phyloP scores from a whole-genome alignment of 768 basidiomycete species.

The Calocera viscosa region DNA sequence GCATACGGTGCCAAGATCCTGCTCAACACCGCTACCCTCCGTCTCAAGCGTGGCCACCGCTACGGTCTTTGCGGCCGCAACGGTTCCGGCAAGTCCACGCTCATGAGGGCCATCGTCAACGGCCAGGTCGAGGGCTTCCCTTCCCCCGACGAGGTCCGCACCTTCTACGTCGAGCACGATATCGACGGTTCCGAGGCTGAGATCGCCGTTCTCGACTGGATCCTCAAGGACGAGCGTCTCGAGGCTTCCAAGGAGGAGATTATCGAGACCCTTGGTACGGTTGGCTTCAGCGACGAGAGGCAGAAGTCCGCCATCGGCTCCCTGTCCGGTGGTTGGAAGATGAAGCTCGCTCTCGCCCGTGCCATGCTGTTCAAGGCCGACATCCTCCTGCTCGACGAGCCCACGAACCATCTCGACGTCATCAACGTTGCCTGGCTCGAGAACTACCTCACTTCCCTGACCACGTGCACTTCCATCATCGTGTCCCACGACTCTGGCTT shows the following conservation, averaged over 20 bases:
- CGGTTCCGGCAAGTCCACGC: slow-evolving; percentile 74
- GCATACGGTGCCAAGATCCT: slow-evolving; percentile 98
- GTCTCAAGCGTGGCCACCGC: slow-evolving; percentile 96
- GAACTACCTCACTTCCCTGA: slow-evolving; percentile 77
- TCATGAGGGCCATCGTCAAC: slow-evolving; percentile 30
- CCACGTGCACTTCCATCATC: slow-evolving; percentile 90
- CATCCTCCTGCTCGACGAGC: slow-evolving; percentile 91
- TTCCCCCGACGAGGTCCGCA: slow-evolving; percentile 90
- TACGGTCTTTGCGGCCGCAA: slow-evolving; percentile 98
- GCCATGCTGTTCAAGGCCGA: slow-evolving; percentile 98
- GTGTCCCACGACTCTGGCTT: slow-evolving; percentile 96
- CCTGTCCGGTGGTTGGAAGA: slow-evolving; percentile 98
- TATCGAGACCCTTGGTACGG: slow-evolving; percentile 69
- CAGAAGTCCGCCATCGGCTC: slow-evolving; percentile 77
- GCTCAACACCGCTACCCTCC: slow-evolving; percentile 89
- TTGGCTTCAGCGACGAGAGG: slow-evolving; percentile 82
- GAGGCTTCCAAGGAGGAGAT: slow-evolving; percentile 55
- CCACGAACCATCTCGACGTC: slow-evolving; percentile 87
- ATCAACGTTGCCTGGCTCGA: slow-evolving; percentile 97
- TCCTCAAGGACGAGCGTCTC: slow-evolving; percentile 72
- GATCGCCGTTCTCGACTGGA: slow-evolving; percentile 81
- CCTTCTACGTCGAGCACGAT: slow-evolving; percentile 99
- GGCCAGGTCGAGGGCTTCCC: slow-evolving; percentile 95
- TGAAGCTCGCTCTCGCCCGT: slow-evolving; percentile 95
- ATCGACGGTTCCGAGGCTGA: slow-evolving; percentile 92